phyloP scores from a whole-genome alignment of 768 basidiomycete species.

The Trametes coccinea region DNA sequence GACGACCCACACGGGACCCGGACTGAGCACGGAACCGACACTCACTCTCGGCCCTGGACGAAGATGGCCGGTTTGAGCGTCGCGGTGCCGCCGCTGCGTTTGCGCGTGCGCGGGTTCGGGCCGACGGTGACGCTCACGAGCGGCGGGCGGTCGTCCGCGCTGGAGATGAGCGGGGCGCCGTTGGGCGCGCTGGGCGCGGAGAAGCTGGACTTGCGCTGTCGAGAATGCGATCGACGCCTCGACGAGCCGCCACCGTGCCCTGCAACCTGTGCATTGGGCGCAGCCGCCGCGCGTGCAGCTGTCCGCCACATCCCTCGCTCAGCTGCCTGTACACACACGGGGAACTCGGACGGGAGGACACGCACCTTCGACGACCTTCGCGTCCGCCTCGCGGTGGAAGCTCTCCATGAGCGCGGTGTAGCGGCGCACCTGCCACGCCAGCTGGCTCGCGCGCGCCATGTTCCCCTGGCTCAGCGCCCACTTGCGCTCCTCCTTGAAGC shows the following conservation, averaged over 20 bases:
- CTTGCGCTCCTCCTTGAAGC: constrained; percentile 83
- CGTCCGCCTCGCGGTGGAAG: constrained; percentile 76
- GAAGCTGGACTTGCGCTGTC: constrained; percentile 18
- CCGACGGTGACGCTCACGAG: constrained; percentile 30
- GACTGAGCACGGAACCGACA: constrained; percentile 5
- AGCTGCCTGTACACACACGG: no score
- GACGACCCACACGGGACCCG: neutral
- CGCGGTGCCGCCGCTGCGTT: constrained; percentile 26
- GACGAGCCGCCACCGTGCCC: constrained; percentile 8
- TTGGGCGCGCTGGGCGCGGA: neutral
- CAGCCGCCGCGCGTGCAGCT: constrained; percentile 26
- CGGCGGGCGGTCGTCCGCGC: constrained; percentile 13
- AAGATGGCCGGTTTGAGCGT: constrained; percentile 29
- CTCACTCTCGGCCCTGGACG: constrained; percentile 31
- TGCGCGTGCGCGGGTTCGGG: constrained; percentile 21
- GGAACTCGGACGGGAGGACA: no score
- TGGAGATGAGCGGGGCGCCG: neutral
- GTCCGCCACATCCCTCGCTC: neutral
- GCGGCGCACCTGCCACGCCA: constrained; percentile 82
- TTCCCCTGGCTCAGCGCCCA: constrained; percentile 86
- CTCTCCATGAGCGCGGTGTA: constrained; percentile 80
- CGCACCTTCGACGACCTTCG: constrained; percentile 64
- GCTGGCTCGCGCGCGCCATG: constrained; percentile 68
- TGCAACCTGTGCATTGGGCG: constrained; percentile 8
- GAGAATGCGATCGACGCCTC: constrained; percentile 21